Conservation (phyloP, 2,329 filamentous ascomycete genomes). For the Phoma herbarum region DNA sequence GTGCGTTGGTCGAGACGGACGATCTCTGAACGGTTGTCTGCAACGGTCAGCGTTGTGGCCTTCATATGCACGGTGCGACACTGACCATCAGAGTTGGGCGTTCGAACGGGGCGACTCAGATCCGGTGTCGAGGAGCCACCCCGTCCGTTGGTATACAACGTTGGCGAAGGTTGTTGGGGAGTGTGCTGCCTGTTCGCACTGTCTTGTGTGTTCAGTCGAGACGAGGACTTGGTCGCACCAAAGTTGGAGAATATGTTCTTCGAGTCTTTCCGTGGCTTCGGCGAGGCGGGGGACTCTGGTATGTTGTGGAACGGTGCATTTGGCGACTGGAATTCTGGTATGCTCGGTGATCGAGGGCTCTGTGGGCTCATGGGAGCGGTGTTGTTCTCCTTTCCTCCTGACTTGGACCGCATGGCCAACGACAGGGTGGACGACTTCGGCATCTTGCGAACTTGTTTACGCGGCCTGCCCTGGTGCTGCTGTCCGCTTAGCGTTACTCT, state of each 20-base stretch:
- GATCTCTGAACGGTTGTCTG: conserved; percentile 47
- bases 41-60: conserved; percentile 17
- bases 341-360: conserved; percentile 45
- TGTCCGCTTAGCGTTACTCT: conserved; percentile 33
- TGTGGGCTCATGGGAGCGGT: conserved; percentile 45
- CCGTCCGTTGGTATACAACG: conserved; percentile 53
- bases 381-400: conserved; percentile 37
- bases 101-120: conserved; percentile 51
- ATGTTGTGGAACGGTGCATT: conserved; percentile 42
- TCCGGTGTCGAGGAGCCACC: conserved; percentile 60
- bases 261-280: conserved; percentile 50
- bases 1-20: conserved; percentile 39
- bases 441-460: conserved; percentile 49
- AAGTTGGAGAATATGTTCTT: conserved; percentile 59
- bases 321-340: conserved; percentile 43
- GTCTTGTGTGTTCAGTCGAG: conserved; percentile 51
- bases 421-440: conserved; percentile 51
- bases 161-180: conserved; percentile 44
- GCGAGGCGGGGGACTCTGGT: conserved; percentile 47
- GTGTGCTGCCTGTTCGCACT: conserved; percentile 45
- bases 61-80: neutral
- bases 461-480: conserved; percentile 36
- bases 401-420: conserved; percentile 47
- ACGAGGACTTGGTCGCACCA: conserved; percentile 58
- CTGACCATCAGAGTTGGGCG: conserved; percentile 50